phyloP scores from a whole-genome alignment of 1,284 basidiomycete genomes.

The Macrocybe sp. region DNA sequence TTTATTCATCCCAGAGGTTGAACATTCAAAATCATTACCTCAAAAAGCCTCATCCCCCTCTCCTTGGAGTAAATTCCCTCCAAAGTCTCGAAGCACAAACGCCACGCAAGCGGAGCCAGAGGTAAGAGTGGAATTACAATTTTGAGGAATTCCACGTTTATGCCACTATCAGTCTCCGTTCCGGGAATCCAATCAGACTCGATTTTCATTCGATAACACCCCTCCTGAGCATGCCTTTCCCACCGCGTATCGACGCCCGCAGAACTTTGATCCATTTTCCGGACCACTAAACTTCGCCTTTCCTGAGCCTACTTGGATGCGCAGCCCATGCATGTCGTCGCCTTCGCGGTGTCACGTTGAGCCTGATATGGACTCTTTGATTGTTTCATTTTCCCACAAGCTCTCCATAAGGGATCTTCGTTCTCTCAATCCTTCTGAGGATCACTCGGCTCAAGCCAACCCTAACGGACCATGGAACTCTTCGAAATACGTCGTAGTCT shows the following conservation, averaged over 20 bases:
- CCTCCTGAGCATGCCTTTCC: slow-evolving; percentile 34
- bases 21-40: slow-evolving; percentile 6
- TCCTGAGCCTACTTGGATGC: slow-evolving; percentile 17
- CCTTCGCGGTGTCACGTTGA: too few relatives aligned
- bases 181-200: neutral
- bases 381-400: slow-evolving; percentile 1
- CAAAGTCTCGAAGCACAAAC: neutral
- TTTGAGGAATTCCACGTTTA: neutral
- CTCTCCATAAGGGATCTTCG: too few relatives aligned
- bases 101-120: neutral
- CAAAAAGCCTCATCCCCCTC: neutral
- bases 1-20: slow-evolving; percentile 16
- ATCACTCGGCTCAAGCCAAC: too few relatives aligned
- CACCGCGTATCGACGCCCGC: slow-evolving; percentile 20
- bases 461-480: too few relatives aligned
- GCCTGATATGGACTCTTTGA: slow-evolving; percentile 1
- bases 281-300: slow-evolving; percentile 4
- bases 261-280: slow-evolving; percentile 21
- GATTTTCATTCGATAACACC: slow-evolving; percentile 8
- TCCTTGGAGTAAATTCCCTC: neutral
- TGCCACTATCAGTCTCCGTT: neutral
- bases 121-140: neutral
- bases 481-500: too few relatives aligned
- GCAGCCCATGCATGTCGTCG: slow-evolving; percentile 4
- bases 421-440: too few relatives aligned